Evolutionary conservation across 768 basidiomycete genomes (phyloP), one percentile per base, ranked within the genome.

Genomic region (Rhizopogon vinicolor): DNA sequence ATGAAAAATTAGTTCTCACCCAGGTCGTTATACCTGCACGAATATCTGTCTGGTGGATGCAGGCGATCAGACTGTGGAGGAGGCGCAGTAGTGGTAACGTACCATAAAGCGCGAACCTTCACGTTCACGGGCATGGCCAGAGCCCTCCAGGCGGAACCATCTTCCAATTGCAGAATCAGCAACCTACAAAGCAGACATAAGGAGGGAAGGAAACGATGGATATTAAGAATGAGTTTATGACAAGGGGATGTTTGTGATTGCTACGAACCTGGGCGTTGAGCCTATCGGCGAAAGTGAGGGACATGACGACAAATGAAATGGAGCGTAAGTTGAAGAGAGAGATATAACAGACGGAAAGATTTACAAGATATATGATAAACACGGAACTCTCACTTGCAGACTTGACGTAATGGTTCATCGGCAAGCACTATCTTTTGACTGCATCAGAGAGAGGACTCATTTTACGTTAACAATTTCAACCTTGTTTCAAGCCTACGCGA

Each of bases 11-110:
- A 13, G n/a, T 14, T 58, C 84, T 65, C 62, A 88, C 88, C 87
- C 87, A 91, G 72, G 89, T 91, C 54, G 89, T 91, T 39, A 91
- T 19, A 35, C 89, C 89, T 19, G 89, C 89, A 54, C 88, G 86
- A 54, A 91, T 73, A 70, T 91, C 89, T 31, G 86, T 89, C 86
- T 89, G 65, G 31, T 14, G 44, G 6, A 37, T 42, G 28, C 59
- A 41, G 29, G 13, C 51, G n/a, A 25, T 44, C 41, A 28, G 31
- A 6, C 48, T 71, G n/a, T 63, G 55, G 22, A 25, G 13, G 12
- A 7, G 44, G 18, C 7, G 18, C 16, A 31, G 31, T 7, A 35
- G 3, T 37, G 46, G 76, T 70, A 3, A 59, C 51, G 31, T 48
- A 82, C 79, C 60, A 78, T 77, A 62, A 88, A 89, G 56, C 80